phyloP scores from a whole-genome alignment of 2,329 filamentous ascomycete genomes.

The Fusarium brevicatenulatum region DNA sequence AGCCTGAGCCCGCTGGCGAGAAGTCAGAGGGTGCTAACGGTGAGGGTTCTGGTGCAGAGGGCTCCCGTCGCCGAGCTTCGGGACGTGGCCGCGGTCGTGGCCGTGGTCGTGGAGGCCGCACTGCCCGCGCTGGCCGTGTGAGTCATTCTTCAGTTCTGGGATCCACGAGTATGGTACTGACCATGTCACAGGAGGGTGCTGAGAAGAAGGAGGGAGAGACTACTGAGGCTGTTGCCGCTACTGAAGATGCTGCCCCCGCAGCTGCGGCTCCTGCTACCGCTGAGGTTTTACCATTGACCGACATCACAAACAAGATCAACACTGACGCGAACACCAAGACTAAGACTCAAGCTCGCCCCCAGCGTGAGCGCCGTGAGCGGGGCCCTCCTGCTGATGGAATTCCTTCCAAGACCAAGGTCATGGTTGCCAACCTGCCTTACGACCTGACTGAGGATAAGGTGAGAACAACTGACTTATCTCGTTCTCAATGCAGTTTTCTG shows the following conservation, averaged over 20 bases:
- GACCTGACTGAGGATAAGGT: constrained; percentile 98
- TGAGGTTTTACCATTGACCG: constrained; percentile 68
- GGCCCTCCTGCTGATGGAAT: constrained; percentile 97
- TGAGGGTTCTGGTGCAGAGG: constrained; percentile 77
- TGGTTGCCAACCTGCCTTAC: constrained; percentile 99
- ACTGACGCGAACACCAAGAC: constrained; percentile 70
- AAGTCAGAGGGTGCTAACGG: constrained; percentile 79
- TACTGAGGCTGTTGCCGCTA: constrained; percentile 52
- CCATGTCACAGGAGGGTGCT: constrained; percentile 44
- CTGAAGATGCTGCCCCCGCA: constrained; percentile 58
- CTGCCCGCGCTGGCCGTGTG: constrained; percentile 66
- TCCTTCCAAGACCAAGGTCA: constrained; percentile 99
- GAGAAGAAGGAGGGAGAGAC: constrained; percentile 60
- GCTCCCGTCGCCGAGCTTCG: constrained; percentile 69
- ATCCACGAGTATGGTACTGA: constrained; percentile 12
- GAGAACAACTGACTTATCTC: constrained; percentile 49
- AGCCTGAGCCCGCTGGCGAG: constrained; percentile 87
- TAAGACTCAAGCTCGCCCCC: constrained; percentile 63
- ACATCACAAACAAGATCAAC: constrained; percentile 68
- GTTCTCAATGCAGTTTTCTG: constrained; percentile 20
- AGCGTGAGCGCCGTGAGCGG: constrained; percentile 78
- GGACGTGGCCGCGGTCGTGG: constrained; percentile 75
- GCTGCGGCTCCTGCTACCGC: constrained; percentile 58
- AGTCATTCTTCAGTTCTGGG: constrained; percentile 28
- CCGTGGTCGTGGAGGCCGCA: constrained; percentile 74